Evolutionary conservation across 257 asterid genomes (phyloP), one percentile per base, ranked within the genome.

Genomic region (Voacanga thouarsii): DNA sequence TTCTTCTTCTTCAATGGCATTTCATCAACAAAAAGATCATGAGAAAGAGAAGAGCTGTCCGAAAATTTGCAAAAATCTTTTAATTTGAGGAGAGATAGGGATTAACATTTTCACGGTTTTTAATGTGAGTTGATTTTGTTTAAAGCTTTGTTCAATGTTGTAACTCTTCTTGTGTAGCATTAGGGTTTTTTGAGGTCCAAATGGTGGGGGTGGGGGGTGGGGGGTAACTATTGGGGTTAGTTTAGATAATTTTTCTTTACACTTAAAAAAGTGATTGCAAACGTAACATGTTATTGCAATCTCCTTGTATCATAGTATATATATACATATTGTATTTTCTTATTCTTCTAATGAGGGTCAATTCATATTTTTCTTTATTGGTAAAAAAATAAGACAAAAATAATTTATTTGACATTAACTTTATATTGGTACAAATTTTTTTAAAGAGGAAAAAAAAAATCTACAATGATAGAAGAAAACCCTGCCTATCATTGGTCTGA

Each of bases 1-100:
- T 0, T 79, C 91, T 3, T 85, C 96, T 16, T 84, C 94, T 33
- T 82, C 86, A 0, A 26, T 71, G 12, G 5, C 12, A 66, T 57
- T 19, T 43, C 79, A 72, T 6, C 70, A 80, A 43, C 73, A 79
- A 73, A 87, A 84, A 74, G 80, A 78, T 59, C 56, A 72, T 7
- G 85, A 83, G 67, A 84, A 83, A 14, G 81, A 82, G 21, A 80
- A 83, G 68, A 73, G 41, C 44, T 70, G 83, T 53, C 57, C 79
- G 8, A 87, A 86, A 76, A 45, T 57, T 66, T 51, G 65, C 64
- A 71, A 81, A 14, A 80, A 86, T 75, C 77, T 85, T 71, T 74
- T 89, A 84, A 84, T 88, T 70, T 90, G 86, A 89, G 50, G 63
- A 64, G 9, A 43, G 45, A 28, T 64, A 16, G 41, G 23, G 41